phyloP scores from a whole-genome alignment of 495 filamentous ascomycete genomes.

The Aspergillus saccharolyticus region DNA sequence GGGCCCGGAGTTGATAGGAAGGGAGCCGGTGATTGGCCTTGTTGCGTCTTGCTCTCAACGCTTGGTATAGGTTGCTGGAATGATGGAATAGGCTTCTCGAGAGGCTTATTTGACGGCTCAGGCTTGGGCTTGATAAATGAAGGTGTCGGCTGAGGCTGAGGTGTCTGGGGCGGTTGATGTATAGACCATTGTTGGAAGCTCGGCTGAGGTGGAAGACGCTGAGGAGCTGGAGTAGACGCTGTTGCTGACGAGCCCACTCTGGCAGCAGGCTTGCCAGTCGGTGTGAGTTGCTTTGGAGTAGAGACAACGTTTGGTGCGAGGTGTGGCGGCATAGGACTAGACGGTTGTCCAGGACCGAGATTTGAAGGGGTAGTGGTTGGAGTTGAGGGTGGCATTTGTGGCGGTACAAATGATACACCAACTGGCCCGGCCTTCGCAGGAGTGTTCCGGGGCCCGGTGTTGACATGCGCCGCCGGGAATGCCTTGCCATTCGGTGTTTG shows the following conservation, averaged over 20 bases:
- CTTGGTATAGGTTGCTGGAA: conserved; percentile 12
- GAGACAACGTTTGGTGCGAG: conserved; percentile 21
- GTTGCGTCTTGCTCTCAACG: conserved; percentile 11
- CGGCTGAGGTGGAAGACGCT: conserved; percentile 26
- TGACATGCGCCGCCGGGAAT: conserved; percentile 27
- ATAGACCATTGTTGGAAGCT: conserved; percentile 43
- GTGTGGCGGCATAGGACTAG: conserved; percentile 22
- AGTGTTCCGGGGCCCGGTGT: conserved; percentile 19
- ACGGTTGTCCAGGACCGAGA: conserved; percentile 4
- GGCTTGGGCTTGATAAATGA: conserved; percentile 9
- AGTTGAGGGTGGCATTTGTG: conserved; percentile 16
- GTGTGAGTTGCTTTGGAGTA: conserved; percentile 9
- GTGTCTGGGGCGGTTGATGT: conserved; percentile 35
- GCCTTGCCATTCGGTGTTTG: conserved; percentile 35
- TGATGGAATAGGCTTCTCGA: conserved; percentile 21
- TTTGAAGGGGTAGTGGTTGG: conserved; percentile 12
- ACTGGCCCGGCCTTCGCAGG: conserved; percentile 15
- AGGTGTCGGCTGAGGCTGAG: conserved; percentile 21
- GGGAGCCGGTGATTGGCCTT: conserved; percentile 15
- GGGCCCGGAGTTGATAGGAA: conserved; percentile 31
- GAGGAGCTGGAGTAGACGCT: conserved; percentile 13
- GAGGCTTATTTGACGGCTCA: conserved; percentile 8
- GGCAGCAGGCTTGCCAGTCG: conserved; percentile 10
- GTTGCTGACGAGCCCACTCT: conserved; percentile 16
- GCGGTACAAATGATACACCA: conserved; percentile 19